Percentiles rank a stretch among this genome's conserved stretches.
Evolutionary conservation across 768 basidiomycete genomes (phyloP).

Genomic region (Leccinum variicolor): DNA sequence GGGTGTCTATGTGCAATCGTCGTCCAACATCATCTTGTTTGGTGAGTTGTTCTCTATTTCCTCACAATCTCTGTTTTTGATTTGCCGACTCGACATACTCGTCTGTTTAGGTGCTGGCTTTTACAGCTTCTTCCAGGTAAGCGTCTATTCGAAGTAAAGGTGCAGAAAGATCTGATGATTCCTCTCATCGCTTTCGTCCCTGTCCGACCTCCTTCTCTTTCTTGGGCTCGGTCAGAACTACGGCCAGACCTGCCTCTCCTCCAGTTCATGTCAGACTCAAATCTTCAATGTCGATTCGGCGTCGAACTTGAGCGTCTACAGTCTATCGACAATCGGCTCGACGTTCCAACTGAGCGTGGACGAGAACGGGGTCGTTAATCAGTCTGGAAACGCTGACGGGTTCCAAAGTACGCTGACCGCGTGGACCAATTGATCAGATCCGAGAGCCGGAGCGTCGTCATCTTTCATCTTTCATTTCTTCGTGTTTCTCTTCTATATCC

Average conservation of each 20-base stretch:
- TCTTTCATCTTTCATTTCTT: not conserved
- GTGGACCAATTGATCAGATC: not conserved
- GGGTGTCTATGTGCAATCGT: slow-evolving; percentile 27
- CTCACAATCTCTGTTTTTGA: slow-evolving; percentile 23
- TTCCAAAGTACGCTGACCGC: not conserved
- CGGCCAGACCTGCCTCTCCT: slow-evolving; percentile 33
- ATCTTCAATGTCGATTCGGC: slow-evolving; percentile 39
- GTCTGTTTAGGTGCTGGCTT: slow-evolving; percentile 38
- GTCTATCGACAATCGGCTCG: slow-evolving; percentile 43
- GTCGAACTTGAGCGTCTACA: slow-evolving; percentile 39
- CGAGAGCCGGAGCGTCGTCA: not conserved
- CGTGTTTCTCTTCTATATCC: not conserved
- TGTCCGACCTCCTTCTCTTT: not conserved
- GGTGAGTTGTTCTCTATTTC: slow-evolving; percentile 22
- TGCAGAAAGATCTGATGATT: not conserved
- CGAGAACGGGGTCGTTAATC: slow-evolving; percentile 31
- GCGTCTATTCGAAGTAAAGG: not conserved
- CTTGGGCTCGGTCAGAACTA: slow-evolving; percentile 33
- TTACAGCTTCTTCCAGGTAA: slow-evolving; percentile 47
- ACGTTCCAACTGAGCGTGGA: slow-evolving; percentile 40
- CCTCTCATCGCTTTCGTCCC: not conserved
- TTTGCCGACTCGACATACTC: slow-evolving; percentile 11
- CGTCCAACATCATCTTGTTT: slow-evolving; percentile 41
- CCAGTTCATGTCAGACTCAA: slow-evolving; percentile 39
- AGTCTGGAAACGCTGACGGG: slow-evolving; percentile 26